phyloP scores from a whole-genome alignment of 768 basidiomycete genomes.

The Baorangia bicolor region DNA sequence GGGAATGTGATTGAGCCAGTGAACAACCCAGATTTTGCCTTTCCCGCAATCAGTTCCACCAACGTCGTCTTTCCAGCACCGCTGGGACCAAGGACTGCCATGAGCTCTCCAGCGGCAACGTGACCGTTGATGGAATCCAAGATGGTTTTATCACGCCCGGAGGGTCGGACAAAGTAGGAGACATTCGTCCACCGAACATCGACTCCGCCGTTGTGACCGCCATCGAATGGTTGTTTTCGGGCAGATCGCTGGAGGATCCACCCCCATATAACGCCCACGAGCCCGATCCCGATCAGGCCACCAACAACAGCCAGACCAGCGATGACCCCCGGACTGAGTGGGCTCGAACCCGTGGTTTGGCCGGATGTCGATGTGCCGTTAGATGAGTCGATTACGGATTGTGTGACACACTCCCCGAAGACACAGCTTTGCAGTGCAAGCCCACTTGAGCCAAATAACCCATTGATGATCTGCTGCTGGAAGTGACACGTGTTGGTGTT shows the following conservation, averaged over 20 bases:
- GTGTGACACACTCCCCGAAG: constrained; percentile 88
- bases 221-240: constrained; percentile 40
- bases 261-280: constrained; percentile 64
- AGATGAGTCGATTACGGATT: constrained; percentile 68
- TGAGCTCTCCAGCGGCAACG: constrained; percentile 79
- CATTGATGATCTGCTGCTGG: constrained; percentile 64
- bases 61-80: constrained; percentile 93
- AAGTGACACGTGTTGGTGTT: constrained; percentile 68
- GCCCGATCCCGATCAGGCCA: constrained; percentile 52
- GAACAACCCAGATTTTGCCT: constrained; percentile 68
- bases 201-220: constrained; percentile 49
- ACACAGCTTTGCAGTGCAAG: constrained; percentile 71
- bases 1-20: constrained; percentile 66
- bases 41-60: constrained; percentile 87
- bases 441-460: constrained; percentile 71
- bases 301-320: constrained; percentile 89
- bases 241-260: constrained; percentile 61
- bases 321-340: constrained; percentile 80
- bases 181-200: constrained; percentile 68
- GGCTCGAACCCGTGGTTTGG: constrained; percentile 33
- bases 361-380: constrained; percentile 36
- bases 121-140: constrained; percentile 68
- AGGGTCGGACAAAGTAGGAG: constrained; percentile 57
- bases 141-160: constrained; percentile 50
- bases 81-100: constrained; percentile 91